Evolutionary conservation across 306 rosid species (phyloP).

Genomic region (Pueraria montana): DNA sequence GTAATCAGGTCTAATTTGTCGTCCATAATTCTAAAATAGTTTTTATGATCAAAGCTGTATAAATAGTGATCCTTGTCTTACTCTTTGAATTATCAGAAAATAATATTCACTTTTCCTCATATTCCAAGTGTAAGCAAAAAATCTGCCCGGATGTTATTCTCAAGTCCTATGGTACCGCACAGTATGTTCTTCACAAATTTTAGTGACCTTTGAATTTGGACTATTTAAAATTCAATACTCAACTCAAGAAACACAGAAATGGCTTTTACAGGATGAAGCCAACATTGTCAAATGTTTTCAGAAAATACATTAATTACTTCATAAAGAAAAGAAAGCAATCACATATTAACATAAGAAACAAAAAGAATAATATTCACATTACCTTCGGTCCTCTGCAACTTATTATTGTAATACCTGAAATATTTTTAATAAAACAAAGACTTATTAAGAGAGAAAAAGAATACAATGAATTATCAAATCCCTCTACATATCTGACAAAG

Average conservation of each 20-base stretch:
- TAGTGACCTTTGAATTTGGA: background rate
- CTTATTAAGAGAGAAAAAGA: slow-evolving; percentile 12
- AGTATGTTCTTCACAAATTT: background rate
- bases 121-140: background rate
- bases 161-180: slow-evolving; percentile 2
- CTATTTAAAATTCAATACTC: slow-evolving; percentile 18
- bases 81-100: background rate
- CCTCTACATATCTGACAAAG: background rate
- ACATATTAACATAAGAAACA: background rate
- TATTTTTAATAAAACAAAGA: slow-evolving; percentile 24
- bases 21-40: background rate
- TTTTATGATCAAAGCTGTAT: background rate
- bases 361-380: slow-evolving; percentile 35
- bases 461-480: slow-evolving; percentile 10
- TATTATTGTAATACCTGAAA: slow-evolving; percentile 85
- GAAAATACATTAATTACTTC: background rate
- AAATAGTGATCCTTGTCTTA: background rate
- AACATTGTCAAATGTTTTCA: background rate
- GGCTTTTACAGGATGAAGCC: background rate
- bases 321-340: background rate
- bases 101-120: background rate
- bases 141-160: background rate
- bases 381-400: slow-evolving; percentile 91
- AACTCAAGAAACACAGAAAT: slow-evolving; percentile 13
- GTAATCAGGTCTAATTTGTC: background rate